A percentile compares a stretch with the other conserved stretches of the same genome.
Conservation (phyloP, 1,284 basidiomycete species). For the Boletus hoseneyae region DNA sequence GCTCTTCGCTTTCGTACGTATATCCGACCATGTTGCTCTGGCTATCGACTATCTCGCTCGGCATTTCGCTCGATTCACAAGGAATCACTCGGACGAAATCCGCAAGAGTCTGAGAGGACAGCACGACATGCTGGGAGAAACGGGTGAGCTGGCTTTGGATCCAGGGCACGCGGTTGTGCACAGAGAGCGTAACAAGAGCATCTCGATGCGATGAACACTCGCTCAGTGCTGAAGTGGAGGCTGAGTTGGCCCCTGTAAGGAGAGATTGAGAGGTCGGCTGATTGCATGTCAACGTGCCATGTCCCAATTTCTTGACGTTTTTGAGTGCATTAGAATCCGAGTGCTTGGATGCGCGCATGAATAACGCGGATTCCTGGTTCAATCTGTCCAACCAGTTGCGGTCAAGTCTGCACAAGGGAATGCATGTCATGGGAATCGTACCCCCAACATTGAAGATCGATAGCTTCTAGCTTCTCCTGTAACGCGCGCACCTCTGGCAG, state of each 20-base stretch:
- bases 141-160: slow-evolving; percentile 57
- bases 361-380: slow-evolving; percentile 49
- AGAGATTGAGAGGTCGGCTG: slow-evolving; percentile 10
- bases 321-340: slow-evolving; percentile 62
- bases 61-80: slow-evolving; percentile 58
- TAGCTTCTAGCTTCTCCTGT: slow-evolving; percentile 45
- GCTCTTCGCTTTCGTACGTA: slow-evolving; percentile 18
- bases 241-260: neutral
- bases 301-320: slow-evolving; percentile 33
- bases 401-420: neutral
- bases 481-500: slow-evolving; percentile 44
- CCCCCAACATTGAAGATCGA: slow-evolving; percentile 59
- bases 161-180: slow-evolving; percentile 60
- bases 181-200: slow-evolving; percentile 54
- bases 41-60: slow-evolving; percentile 37
- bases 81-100: slow-evolving; percentile 61
- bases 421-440: slow-evolving; percentile 26
- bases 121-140: slow-evolving; percentile 61
- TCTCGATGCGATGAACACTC: slow-evolving; percentile 28
- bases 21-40: slow-evolving; percentile 38
- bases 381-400: slow-evolving; percentile 37
- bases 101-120: slow-evolving; percentile 70
- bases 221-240: neutral
- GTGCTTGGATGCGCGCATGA: slow-evolving; percentile 60
- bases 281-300: slow-evolving; percentile 15